These are phyloP conservation scores for Ceratobasidium theobromae DNA, from an alignment of 1,284 basidiomycete species.

Conservation along the genomic window DNA sequence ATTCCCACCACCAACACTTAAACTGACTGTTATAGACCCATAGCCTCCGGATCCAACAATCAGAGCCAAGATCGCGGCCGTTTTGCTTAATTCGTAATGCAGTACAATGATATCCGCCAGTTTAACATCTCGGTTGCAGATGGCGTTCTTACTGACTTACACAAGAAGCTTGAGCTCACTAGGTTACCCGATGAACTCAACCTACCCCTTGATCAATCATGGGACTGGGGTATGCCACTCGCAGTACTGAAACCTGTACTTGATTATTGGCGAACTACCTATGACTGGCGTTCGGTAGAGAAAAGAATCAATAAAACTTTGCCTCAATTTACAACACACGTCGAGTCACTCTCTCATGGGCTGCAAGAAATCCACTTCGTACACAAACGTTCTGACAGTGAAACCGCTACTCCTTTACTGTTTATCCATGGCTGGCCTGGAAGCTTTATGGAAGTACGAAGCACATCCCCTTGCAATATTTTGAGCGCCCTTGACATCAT, in stretches of 20 bases:
- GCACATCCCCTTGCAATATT: not conserved
- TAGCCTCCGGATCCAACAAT: too few relatives aligned
- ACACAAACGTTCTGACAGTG: slow-evolving; percentile 28
- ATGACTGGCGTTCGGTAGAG: slow-evolving; percentile 34
- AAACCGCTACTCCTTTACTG: slow-evolving; percentile 31
- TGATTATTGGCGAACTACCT: slow-evolving; percentile 33
- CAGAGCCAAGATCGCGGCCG: too few relatives aligned
- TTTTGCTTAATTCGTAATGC: too few relatives aligned
- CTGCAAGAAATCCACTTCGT: slow-evolving; percentile 31
- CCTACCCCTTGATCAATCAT: slow-evolving; percentile 28
- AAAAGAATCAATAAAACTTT: slow-evolving; percentile 30
- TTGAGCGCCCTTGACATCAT: not conserved
- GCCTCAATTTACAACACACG: slow-evolving; percentile 32
- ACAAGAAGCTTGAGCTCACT: slow-evolving; percentile 14
- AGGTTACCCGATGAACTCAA: slow-evolving; percentile 33
- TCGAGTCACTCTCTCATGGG: slow-evolving; percentile 25
- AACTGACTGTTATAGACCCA: too few relatives aligned
- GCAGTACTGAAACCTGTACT: slow-evolving; percentile 30
- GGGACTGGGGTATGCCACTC: slow-evolving; percentile 34
- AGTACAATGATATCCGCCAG: slow-evolving; percentile 9
- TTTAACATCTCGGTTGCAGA: slow-evolving; percentile 33
- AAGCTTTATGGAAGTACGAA: slow-evolving; percentile 33
- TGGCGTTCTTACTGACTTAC: slow-evolving; percentile 16
- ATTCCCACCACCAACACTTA: too few relatives aligned
- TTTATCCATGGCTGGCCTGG: slow-evolving; percentile 35